Evolutionary conservation across 805 yeast species (phyloP).

Genomic region (Wickerhamiella parazyma): DNA sequence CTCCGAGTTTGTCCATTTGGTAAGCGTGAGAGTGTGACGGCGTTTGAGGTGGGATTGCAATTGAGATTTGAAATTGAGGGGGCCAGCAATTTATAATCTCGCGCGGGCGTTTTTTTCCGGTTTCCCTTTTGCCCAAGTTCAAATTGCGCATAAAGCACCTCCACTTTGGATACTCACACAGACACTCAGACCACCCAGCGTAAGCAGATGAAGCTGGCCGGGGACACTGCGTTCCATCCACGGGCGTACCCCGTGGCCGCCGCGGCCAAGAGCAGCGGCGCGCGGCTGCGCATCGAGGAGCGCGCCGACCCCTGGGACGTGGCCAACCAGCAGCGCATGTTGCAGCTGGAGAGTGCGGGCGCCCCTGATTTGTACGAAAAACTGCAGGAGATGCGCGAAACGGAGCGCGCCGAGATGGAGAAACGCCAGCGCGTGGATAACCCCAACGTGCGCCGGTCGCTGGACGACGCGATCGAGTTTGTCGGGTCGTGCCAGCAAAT

Average conservation of each 20-base stretch:
- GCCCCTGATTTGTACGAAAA: slow-evolving; percentile 56
- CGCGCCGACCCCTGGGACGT: slow-evolving; percentile 46
- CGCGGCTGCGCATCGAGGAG: background rate
- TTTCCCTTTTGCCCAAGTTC: no score
- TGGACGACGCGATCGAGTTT: slow-evolving; percentile 79
- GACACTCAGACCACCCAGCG: no score
- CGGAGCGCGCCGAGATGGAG: slow-evolving; percentile 71
- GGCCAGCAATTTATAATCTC: background rate
- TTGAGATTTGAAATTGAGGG: no score
- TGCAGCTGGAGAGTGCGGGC: slow-evolving; percentile 36
- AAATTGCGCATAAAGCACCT: no score
- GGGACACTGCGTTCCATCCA: slow-evolving; percentile 5
- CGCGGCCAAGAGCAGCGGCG: background rate
- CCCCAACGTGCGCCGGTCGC: slow-evolving; percentile 64
- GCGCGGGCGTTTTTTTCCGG: background rate
- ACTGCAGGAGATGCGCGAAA: slow-evolving; percentile 57
- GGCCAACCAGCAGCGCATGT: slow-evolving; percentile 53
- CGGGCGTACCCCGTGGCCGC: slow-evolving; percentile 6
- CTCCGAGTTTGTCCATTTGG: slow-evolving; percentile 50
- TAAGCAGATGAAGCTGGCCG: slow-evolving; percentile 3
- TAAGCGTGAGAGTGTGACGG: background rate
- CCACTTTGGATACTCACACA: no score
- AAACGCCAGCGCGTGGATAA: slow-evolving; percentile 69
- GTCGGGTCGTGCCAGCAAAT: slow-evolving; percentile 81
- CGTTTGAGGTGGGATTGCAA: no score